These are phyloP conservation scores for Candida tunisiensis DNA, from an alignment of 1,139 yeast species.

Conservation along the genomic window DNA sequence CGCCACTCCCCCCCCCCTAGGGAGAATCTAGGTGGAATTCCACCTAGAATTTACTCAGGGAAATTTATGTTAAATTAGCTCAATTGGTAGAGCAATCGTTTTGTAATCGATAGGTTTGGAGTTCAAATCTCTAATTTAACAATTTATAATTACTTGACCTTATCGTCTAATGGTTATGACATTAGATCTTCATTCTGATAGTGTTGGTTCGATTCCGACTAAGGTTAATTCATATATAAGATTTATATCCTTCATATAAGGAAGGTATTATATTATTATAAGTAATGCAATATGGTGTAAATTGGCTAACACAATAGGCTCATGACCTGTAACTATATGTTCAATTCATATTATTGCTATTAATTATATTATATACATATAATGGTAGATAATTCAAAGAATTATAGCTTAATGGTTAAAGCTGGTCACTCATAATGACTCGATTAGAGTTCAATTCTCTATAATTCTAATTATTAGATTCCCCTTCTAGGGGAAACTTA, in stretches of 20 bases:
- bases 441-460: conserved; percentile 9
- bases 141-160: conserved; percentile 3
- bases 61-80: background rate
- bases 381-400: conserved; percentile 3
- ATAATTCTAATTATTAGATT: conserved; percentile 7
- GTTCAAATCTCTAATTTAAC: background rate
- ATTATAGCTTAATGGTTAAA: conserved; percentile 11
- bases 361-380: background rate
- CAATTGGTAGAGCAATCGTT: conserved; percentile 1
- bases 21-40: no score
- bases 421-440: conserved; percentile 11
- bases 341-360: conserved; percentile 5
- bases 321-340: conserved; percentile 5
- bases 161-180: conserved; percentile 7
- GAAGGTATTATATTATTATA: background rate
- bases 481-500: no score
- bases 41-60: no score
- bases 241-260: background rate
- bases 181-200: conserved; percentile 5
- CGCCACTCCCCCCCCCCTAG: no score
- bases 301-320: conserved; percentile 5
- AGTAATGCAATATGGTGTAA: conserved; percentile 5
- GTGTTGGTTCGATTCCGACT: conserved; percentile 7
- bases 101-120: background rate
- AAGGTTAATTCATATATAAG: conserved; percentile 3